These are phyloP conservation scores for Penicillium goetzii DNA, from an alignment of 495 filamentous ascomycete species.

Conservation along the genomic window DNA sequence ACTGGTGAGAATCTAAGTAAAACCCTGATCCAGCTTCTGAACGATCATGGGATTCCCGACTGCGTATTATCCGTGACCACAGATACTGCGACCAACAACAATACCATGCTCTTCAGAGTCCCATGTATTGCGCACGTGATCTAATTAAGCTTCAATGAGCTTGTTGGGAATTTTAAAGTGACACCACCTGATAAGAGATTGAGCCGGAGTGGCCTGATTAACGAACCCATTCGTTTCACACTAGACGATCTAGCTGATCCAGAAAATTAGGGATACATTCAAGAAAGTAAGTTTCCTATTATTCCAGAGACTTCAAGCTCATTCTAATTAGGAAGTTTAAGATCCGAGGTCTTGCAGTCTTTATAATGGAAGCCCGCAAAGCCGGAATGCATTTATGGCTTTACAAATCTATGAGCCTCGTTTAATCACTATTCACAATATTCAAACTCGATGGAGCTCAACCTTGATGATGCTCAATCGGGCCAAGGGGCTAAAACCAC, in stretches of 20 bases:
- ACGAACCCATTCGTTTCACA: neutral
- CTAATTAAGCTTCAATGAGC: neutral
- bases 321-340: neutral
- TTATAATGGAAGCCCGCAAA: neutral
- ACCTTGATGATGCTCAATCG: constrained; percentile 1
- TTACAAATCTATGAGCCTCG: neutral
- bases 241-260: neutral
- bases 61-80: neutral
- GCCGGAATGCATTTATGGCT: neutral
- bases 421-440: neutral
- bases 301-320: neutral
- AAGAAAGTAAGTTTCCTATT: neutral
- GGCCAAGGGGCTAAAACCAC: neutral
- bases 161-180: neutral
- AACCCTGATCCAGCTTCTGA: neutral
- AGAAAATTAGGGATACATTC: neutral
- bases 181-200: neutral
- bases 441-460: neutral
- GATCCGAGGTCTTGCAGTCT: constrained; percentile 2
- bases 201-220: neutral
- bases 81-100: neutral
- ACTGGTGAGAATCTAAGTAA: constrained; percentile 1
- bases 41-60: neutral
- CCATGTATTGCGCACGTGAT: constrained; percentile 1
- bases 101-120: neutral